Evolutionary conservation across 441 rosid species (phyloP).

Genomic region (Kokia cookei): DNA sequence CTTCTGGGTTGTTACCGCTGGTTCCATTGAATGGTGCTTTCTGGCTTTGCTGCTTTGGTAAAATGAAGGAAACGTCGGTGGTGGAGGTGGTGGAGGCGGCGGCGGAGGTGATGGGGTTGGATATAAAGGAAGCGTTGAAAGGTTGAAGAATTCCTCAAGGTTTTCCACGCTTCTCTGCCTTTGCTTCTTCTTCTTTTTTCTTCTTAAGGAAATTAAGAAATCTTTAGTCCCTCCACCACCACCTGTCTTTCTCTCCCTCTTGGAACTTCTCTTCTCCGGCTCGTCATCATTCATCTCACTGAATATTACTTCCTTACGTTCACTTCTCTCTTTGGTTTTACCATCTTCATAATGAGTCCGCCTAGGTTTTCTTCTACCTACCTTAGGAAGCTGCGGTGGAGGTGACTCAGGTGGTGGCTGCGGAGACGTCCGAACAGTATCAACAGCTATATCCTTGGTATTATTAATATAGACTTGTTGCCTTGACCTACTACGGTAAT

Average conservation of each 20-base stretch:
- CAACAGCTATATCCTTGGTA: slow-evolving; percentile 19
- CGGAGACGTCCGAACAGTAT: slow-evolving; percentile 3
- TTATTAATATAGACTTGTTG: not conserved
- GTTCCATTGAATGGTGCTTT: slow-evolving; percentile 11
- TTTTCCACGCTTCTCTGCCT: slow-evolving; percentile 79
- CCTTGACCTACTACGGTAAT: slow-evolving; percentile 20
- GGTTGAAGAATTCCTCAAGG: slow-evolving; percentile 54
- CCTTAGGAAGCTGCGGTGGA: slow-evolving; percentile 20
- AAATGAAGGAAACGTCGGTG: slow-evolving; percentile 17
- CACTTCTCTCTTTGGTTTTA: slow-evolving; percentile 5
- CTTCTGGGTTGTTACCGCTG: slow-evolving; percentile 17
- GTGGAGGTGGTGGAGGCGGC: slow-evolving; percentile 19
- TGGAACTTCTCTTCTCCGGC: slow-evolving; percentile 17
- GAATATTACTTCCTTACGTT: not conserved
- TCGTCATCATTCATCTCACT: not conserved
- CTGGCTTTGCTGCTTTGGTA: slow-evolving; percentile 13
- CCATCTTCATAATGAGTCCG: slow-evolving; percentile 33
- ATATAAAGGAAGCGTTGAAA: slow-evolving; percentile 11
- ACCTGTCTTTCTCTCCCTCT: slow-evolving; percentile 48
- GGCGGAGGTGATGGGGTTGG: slow-evolving; percentile 19
- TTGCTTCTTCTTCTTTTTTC: slow-evolving; percentile 61
- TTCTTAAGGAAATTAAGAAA: slow-evolving; percentile 40
- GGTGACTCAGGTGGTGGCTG: slow-evolving; percentile 16
- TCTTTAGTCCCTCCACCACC: slow-evolving; percentile 38
- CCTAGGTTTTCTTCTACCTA: slow-evolving; percentile 38